Evolutionary conservation across 495 filamentous ascomycete genomes (phyloP), one percentile per base, ranked within the genome.

Genomic region (Achaetomiella virescens): DNA sequence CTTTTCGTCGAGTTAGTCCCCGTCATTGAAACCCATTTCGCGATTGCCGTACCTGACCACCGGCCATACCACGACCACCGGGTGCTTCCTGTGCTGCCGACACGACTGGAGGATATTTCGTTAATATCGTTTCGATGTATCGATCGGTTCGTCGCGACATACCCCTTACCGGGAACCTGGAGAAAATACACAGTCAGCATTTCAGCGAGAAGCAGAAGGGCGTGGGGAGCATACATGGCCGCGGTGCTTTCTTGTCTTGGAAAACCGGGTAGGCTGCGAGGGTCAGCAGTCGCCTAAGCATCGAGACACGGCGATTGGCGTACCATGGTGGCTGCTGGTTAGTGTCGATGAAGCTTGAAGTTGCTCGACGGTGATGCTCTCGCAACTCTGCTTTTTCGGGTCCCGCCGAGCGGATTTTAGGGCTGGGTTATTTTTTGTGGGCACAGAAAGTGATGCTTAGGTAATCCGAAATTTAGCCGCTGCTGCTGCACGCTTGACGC

Each of bases 111-210:
- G 18, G 57, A 43, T 37, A 49, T 41, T 33, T 41, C 46, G 62
- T 69, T 54, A 69, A 64, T 67, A 53, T 45, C 2, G 25, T 12
- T 62, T 63, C 60, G 54, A 15, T 25, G 24, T 17, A 8, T 67
- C 58, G 65, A 15, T 64, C 57, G 62, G 40, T 41, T 61, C 41
- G 46, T 59, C 29, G 62, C 45, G 27, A 66, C 66, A 46, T 69
- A 69, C 66, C 66, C 66, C 65, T 69, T 69, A 69, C 66, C 66
- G 65, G 66, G 67, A 62, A 69, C 66, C 66, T 69, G 47, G n/a
- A 52, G 24, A 24, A 49, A 29, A 18, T 61, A 46, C 21, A 56
- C 12, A 57, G 65, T 69, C 59, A 69, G 66, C 45, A 54, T 57
- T 57, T 55, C 24, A 31, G 49, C 21, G 10, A 48, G 41, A 25